phyloP scores from a whole-genome alignment of 2,329 filamentous ascomycete species.

The Sordariomycetes sp. region DNA sequence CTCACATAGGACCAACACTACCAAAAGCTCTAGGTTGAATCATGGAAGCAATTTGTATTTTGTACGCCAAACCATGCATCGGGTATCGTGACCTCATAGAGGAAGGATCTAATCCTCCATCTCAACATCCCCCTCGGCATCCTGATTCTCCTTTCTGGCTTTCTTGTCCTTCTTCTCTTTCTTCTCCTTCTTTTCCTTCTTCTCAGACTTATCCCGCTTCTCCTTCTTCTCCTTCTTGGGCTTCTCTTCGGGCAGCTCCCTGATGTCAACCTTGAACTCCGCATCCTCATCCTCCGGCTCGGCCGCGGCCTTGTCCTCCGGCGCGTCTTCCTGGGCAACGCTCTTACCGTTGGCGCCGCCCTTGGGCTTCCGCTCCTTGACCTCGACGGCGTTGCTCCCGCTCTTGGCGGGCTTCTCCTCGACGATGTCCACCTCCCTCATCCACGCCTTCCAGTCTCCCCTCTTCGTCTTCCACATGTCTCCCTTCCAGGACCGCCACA shows the following conservation, averaged over 20 bases:
- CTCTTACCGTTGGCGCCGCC: neutral
- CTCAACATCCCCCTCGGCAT: slow-evolving; percentile 2
- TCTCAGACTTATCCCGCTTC: slow-evolving; percentile 8
- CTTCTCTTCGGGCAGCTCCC: neutral
- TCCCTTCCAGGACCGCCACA: slow-evolving; percentile 50
- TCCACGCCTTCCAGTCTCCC: slow-evolving; percentile 47
- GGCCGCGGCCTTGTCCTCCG: neutral
- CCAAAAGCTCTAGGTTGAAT: neutral
- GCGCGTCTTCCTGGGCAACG: neutral
- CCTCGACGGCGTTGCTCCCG: neutral
- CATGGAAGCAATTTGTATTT: neutral
- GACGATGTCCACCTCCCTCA: slow-evolving; percentile 34
- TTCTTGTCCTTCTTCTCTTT: slow-evolving; percentile 6
- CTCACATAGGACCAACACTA: too few species aligned
- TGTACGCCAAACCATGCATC: neutral
- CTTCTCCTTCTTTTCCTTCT: neutral
- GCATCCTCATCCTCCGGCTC: neutral
- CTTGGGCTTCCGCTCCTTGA: neutral
- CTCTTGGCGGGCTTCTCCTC: neutral
- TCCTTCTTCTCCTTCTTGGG: slow-evolving; percentile 1
- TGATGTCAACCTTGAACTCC: slow-evolving; percentile 7
- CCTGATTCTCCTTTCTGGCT: slow-evolving; percentile 7
- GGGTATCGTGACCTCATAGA: slow-evolving; percentile 2
- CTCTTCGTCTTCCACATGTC: slow-evolving; percentile 45
- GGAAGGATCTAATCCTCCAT: slow-evolving; percentile 1